These are phyloP conservation scores for Deakozyma indianensis DNA, from an alignment of 805 yeast genomes.

Conservation along the genomic window DNA sequence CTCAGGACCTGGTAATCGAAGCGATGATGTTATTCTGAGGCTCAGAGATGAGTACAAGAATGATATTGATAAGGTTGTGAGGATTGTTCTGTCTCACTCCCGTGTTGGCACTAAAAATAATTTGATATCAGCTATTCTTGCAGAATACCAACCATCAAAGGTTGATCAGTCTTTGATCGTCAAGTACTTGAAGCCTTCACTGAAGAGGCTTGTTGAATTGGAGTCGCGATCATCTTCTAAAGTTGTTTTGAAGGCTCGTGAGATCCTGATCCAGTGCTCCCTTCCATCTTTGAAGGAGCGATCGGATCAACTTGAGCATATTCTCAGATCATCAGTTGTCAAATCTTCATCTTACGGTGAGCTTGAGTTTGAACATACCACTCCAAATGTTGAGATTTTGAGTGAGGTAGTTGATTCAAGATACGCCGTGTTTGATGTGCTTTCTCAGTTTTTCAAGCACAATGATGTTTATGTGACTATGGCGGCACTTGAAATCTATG, in stretches of 20 bases:
- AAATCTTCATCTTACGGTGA: slow-evolving; percentile 75
- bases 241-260: slow-evolving; percentile 91
- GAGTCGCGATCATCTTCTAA: slow-evolving; percentile 86
- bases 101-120: slow-evolving; percentile 89
- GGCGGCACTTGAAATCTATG: slow-evolving; percentile 94
- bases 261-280: slow-evolving; percentile 90
- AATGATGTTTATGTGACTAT: slow-evolving; percentile 77
- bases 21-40: slow-evolving; percentile 76
- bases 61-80: slow-evolving; percentile 58
- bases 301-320: slow-evolving; percentile 94
- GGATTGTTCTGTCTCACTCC: slow-evolving; percentile 72
- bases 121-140: slow-evolving; percentile 71
- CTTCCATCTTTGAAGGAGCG: slow-evolving; percentile 93
- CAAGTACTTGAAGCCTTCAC: slow-evolving; percentile 48
- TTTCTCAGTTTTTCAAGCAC: slow-evolving; percentile 78
- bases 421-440: slow-evolving; percentile 90
- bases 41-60: slow-evolving; percentile 80
- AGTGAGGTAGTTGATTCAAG: slow-evolving; percentile 92
- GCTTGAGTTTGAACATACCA: slow-evolving; percentile 55
- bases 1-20: slow-evolving; percentile 60
- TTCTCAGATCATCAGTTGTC: slow-evolving; percentile 80
- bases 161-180: slow-evolving; percentile 61
- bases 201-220: slow-evolving; percentile 71
- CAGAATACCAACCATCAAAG: slow-evolving; percentile 65
- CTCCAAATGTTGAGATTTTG: slow-evolving; percentile 67